Base-by-base conservation (phyloP, 106 monocot species). In the Agapanthus africanus region DNA sequence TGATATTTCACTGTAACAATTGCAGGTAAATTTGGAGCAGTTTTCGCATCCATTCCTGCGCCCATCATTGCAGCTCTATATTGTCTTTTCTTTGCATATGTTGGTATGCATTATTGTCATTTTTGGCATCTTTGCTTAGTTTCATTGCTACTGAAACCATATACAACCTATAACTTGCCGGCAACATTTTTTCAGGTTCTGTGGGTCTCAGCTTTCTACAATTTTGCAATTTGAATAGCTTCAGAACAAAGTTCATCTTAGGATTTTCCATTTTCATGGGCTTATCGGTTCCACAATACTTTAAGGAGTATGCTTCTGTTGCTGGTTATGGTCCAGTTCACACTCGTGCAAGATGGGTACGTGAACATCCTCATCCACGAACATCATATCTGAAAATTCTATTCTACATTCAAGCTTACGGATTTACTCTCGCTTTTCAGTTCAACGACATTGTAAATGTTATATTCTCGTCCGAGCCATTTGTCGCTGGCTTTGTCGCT, bases 11-110 rank as follows among this genome's bases (percentile, higher is more conserved):
- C n/a, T n/a, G n/a, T n/a, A n/a, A n/a, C n/a, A n/a, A n/a, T n/a
- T n/a, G 16, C 82, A 97, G 46, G 62, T 30, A 59, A 61, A 32
- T 72, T 52, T 71, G 69, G 69, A 69, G 54, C 69, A 69, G 19
- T 69, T 52, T 69, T 69, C 51, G 69, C 69, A 35, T 69, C 85
- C 7, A 85, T 85, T 69, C 85, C 85, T 40, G 74, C 78, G 37
- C 78, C 85, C 16, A 85, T 85, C 41, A 36, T 81, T 71, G 77
- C 80, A 74, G 85, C 85, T 54, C 49, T 85, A n/a, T 85, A 85
- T 28, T 85, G 85, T 71, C 63, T 85, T 25, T 78, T 81, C 80
- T 85, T 85, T 59, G 85, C 80, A n/a, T 85, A 85, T 65, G 74
- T 74, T 42, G 85, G 85, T 84, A 77, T 25, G 88, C 70, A n/a